phyloP scores from a whole-genome alignment of 768 basidiomycete species.

The Vararia minispora region DNA sequence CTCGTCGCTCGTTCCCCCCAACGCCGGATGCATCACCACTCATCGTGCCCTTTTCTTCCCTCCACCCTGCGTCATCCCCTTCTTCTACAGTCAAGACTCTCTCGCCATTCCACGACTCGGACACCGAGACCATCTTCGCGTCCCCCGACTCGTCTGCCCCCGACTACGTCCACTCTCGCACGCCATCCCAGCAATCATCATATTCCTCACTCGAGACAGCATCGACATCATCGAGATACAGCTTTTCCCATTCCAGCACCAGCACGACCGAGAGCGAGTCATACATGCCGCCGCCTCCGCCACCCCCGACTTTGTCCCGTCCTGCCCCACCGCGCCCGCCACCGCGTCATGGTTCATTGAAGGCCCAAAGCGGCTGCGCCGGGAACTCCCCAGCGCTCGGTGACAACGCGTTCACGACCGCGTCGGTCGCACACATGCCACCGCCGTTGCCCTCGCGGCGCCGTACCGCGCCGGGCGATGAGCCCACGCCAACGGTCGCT shows the following conservation, averaged over 20 bases:
- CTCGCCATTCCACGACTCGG: constrained; percentile 1
- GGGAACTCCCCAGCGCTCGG: too few species aligned
- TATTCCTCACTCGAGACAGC: constrained; percentile 9
- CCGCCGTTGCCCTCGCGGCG: constrained; percentile 13
- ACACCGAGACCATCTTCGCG: background rate
- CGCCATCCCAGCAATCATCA: background rate
- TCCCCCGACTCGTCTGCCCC: too few species aligned
- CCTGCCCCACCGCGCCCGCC: background rate
- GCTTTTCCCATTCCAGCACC: constrained; percentile 29
- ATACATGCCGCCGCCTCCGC: background rate
- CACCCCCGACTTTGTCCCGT: background rate
- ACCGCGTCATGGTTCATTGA: background rate
- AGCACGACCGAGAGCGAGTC: constrained; percentile 31
- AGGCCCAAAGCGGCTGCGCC: too few species aligned
- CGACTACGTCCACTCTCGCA: too few species aligned
- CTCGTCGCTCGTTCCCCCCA: background rate
- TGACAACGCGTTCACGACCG: too few species aligned
- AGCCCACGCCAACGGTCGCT: constrained; percentile 2
- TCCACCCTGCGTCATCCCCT: background rate
- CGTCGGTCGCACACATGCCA: constrained; percentile 7
- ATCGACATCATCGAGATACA: constrained; percentile 20
- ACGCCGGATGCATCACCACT: background rate
- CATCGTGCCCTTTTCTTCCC: background rate
- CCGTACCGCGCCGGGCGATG: constrained; percentile 1
- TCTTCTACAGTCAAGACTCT: background rate